These are phyloP conservation scores for Phytophthora syringae DNA, from an alignment of 352 stramenopile genomes.

Conservation along the genomic window DNA sequence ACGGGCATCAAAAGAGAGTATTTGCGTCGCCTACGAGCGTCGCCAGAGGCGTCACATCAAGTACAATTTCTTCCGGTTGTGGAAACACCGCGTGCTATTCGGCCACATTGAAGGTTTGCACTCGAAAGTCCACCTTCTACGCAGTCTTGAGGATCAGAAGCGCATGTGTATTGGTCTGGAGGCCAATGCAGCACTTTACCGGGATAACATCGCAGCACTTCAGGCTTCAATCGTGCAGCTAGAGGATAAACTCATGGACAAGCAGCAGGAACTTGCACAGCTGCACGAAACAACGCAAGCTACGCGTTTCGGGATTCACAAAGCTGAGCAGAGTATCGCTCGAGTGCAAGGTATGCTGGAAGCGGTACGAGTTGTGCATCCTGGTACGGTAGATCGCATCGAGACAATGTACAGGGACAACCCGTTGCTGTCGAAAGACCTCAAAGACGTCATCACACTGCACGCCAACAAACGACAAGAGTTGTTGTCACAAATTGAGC, in stretches of 20 bases:
- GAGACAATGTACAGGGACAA: constrained; percentile 75
- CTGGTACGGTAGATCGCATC: constrained; percentile 67
- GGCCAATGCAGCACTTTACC: constrained; percentile 59
- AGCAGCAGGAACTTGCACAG: constrained; percentile 68
- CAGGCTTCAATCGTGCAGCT: constrained; percentile 63
- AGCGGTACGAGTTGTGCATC: constrained; percentile 68
- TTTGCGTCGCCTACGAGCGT: constrained; percentile 75
- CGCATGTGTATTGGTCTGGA: constrained; percentile 72
- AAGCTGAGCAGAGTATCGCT: constrained; percentile 75
- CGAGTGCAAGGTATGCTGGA: constrained; percentile 78
- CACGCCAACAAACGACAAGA: constrained; percentile 51
- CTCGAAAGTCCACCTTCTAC: constrained; percentile 68
- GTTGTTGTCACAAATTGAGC: constrained; percentile 55
- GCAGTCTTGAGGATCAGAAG: constrained; percentile 80
- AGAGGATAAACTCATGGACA: constrained; percentile 62
- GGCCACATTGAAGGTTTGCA: constrained; percentile 73
- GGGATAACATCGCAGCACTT: constrained; percentile 66
- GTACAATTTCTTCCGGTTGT: constrained; percentile 84
- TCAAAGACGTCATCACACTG: constrained; percentile 66
- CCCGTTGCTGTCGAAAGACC: constrained; percentile 67
- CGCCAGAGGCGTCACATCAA: constrained; percentile 66
- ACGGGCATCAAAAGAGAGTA: constrained; percentile 61
- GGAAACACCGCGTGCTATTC: constrained; percentile 82
- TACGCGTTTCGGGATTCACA: constrained; percentile 74
- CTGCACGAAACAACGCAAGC: constrained; percentile 67